Base-by-base conservation (phyloP, 495 filamentous ascomycete genomes). In the Daldinia caldariorum region DNA sequence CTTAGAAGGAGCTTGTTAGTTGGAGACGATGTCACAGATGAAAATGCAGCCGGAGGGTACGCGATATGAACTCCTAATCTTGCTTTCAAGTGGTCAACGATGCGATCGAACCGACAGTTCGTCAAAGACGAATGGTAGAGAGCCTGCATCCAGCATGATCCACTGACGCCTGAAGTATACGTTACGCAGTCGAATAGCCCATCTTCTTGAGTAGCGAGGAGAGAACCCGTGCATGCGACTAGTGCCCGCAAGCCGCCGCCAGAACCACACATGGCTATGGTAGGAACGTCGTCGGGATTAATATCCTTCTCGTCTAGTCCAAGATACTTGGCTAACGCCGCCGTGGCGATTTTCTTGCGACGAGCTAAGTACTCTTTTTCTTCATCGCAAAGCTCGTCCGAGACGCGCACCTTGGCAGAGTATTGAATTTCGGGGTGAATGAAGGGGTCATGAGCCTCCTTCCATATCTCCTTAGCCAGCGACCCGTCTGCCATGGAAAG, bases 131-230 rank as follows among this genome's bases (percentile, higher is more conserved):
- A 97, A 70, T 94, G 89, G 76, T 91, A 97, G 8, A 99, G 83
- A 2, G 92, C 84, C 78, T 97, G 94, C 34, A 97, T 81, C 95
- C 95, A 99, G 77, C 95, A 97, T 69, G 92, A 95, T 4, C 95
- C 95, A 73, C 91, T 94, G 14, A 99, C 95, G 7, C 95, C 95
- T 26, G 95, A 92, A 0, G 93, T 94, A 73, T 99, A 99, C 0
- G 94, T 99, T 0, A 91, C 86, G 77, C 94, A 97, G 76, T 97
- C 93, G 77, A 95, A 97, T 0, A 99, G 82, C 0, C 95, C 95
- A 53, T 90, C 89, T 78, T 97, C 92, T 29, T 91, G 85, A 4
- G 93, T 84, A 34, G 92, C 91, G 13, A 94, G 80, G 59, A 92
- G 91, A 1, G 92, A 97, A 12, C 94, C 92, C 0, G 92, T 87